Evolutionary conservation across 768 basidiomycete genomes (phyloP).

Genomic region (Phaeotremella fagi): DNA sequence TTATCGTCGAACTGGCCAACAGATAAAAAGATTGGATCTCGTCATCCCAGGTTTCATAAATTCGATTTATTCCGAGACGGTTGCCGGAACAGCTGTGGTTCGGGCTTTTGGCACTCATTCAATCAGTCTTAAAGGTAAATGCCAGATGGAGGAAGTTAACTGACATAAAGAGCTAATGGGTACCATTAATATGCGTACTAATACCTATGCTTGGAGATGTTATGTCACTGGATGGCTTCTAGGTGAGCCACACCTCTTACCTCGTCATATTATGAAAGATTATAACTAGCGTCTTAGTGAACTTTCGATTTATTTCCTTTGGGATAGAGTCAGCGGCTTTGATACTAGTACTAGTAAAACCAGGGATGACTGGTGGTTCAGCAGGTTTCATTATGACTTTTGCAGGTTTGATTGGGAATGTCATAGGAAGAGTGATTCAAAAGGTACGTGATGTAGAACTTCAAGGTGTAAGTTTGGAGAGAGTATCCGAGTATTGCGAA

Average conservation of each 20-base stretch:
- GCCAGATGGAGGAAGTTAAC: not conserved
- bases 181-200: not conserved
- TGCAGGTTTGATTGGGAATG: slow-evolving; percentile 14
- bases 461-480: slow-evolving; percentile 27
- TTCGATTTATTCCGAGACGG: slow-evolving; percentile 36
- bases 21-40: slow-evolving; percentile 22
- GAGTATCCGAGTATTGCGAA: slow-evolving; percentile 30
- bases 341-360: slow-evolving; percentile 9
- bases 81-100: slow-evolving; percentile 36
- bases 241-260: slow-evolving; percentile 23
- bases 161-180: slow-evolving; percentile 11
- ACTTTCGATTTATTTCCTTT: slow-evolving; percentile 16
- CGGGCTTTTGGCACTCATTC: slow-evolving; percentile 36
- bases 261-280: not conserved
- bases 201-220: slow-evolving; percentile 18
- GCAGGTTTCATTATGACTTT: slow-evolving; percentile 36
- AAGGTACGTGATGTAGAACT: slow-evolving; percentile 24
- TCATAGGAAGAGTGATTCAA: slow-evolving; percentile 20
- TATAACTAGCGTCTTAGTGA: slow-evolving; percentile 9
- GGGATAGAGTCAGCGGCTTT: slow-evolving; percentile 19
- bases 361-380: slow-evolving; percentile 18
- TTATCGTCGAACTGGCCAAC: slow-evolving; percentile 23
- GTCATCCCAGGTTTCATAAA: slow-evolving; percentile 34
- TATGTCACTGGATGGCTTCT: slow-evolving; percentile 23
- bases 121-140: slow-evolving; percentile 24